Conservation (phyloP, 768 basidiomycete genomes). For the Lentinus tigrinus region DNA sequence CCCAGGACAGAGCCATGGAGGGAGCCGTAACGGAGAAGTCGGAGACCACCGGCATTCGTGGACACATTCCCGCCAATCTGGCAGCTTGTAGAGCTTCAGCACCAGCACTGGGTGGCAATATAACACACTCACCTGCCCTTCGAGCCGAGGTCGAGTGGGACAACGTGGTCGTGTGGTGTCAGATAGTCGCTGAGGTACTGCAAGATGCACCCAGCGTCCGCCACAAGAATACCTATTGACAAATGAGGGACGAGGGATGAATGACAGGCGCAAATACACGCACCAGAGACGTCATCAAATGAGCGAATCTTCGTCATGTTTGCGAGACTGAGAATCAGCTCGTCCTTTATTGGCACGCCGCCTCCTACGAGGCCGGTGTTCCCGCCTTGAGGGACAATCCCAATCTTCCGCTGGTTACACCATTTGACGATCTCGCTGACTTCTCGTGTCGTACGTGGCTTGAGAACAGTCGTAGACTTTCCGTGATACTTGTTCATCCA, state of each 20-base stretch:
- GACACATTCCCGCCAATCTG: slow-evolving; percentile 97
- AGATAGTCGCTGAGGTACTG: slow-evolving; percentile 86
- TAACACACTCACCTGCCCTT: slow-evolving; percentile 74
- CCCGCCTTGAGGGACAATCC: slow-evolving; percentile 96
- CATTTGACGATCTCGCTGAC: slow-evolving; percentile 86
- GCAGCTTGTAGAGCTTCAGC: slow-evolving; percentile 51
- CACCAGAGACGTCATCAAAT: slow-evolving; percentile 83
- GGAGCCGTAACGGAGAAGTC: slow-evolving; percentile 91
- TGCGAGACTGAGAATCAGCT: slow-evolving; percentile 80
- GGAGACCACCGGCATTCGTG: slow-evolving; percentile 96
- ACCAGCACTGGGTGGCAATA: not conserved
- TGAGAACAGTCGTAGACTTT: slow-evolving; percentile 79
- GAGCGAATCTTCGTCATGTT: slow-evolving; percentile 82
- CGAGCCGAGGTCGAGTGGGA: slow-evolving; percentile 94
- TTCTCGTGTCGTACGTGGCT: slow-evolving; percentile 84
- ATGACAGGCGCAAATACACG: slow-evolving; percentile 15
- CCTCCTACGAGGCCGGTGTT: slow-evolving; percentile 99
- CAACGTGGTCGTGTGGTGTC: slow-evolving; percentile 86
- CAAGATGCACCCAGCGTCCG: slow-evolving; percentile 93
- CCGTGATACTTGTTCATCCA: slow-evolving; percentile 97
- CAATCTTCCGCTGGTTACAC: slow-evolving; percentile 78
- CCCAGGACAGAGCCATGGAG: slow-evolving; percentile 94
- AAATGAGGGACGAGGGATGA: slow-evolving; percentile 7
- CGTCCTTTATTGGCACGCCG: slow-evolving; percentile 83
- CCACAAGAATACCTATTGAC: slow-evolving; percentile 74